Percentiles rank a stretch among this genome's conserved stretches.
These are phyloP conservation scores for Xanthoceras sorbifolium DNA, from an alignment of 345 rosid species.

Conservation along the genomic window DNA sequence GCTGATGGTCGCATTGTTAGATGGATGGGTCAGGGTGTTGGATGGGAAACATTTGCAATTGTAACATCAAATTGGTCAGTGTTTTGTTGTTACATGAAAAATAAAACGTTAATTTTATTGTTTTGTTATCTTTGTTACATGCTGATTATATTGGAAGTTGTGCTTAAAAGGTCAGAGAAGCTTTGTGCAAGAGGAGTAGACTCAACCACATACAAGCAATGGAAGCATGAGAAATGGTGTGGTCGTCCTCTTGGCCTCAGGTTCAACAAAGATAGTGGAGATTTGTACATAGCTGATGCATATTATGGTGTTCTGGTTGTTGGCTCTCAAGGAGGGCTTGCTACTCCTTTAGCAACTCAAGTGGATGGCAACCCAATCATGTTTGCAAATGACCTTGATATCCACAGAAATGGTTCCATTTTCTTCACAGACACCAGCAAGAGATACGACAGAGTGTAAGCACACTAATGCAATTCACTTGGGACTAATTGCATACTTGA, in stretches of 20 bases:
- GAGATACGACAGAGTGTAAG: constrained; percentile 89
- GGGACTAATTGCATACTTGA: background rate
- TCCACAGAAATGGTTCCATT: constrained; percentile 83
- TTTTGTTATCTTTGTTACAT: background rate
- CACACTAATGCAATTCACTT: background rate
- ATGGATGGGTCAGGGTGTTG: constrained; percentile 85
- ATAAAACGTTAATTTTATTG: too few relatives aligned
- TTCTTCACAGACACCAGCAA: constrained; percentile 94
- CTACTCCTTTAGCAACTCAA: constrained; percentile 75
- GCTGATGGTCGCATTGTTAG: constrained; percentile 92
- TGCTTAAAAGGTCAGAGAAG: constrained; percentile 69
- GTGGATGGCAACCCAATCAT: constrained; percentile 65
- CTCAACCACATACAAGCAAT: constrained; percentile 86
- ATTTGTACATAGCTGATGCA: constrained; percentile 89
- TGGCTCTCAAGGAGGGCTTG: constrained; percentile 86
- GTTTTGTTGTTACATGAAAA: too few relatives aligned
- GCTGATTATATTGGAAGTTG: constrained; percentile 19
- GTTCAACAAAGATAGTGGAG: constrained; percentile 61
- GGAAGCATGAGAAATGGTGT: constrained; percentile 85
- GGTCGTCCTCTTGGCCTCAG: constrained; percentile 90
- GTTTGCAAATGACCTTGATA: constrained; percentile 92
- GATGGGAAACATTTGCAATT: constrained; percentile 90
- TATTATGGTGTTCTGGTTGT: constrained; percentile 81
- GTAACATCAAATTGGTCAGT: constrained; percentile 76
- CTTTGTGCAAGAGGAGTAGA: constrained; percentile 72